Percentiles rank a stretch among this genome's conserved stretches.
These are phyloP conservation scores for Mycena sanguinolenta DNA, from an alignment of 768 basidiomycete species.

Conservation along the genomic window DNA sequence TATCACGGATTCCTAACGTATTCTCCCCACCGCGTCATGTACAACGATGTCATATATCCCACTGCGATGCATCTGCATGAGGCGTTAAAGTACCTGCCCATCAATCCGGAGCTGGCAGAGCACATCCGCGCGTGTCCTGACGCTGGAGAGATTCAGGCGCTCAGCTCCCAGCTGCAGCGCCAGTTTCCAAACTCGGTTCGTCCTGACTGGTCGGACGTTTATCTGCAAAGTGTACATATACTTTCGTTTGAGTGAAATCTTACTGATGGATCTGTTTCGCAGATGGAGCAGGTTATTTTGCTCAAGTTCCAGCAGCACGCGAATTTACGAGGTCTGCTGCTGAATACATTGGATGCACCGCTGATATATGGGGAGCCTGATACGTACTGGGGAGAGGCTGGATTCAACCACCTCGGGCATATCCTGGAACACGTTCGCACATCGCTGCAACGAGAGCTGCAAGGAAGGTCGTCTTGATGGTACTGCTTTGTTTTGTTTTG, in stretches of 20 bases:
- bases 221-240: slow-evolving; percentile 62
- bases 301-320: slow-evolving; percentile 82
- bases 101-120: slow-evolving; percentile 67
- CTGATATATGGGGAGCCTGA: slow-evolving; percentile 73
- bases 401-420: slow-evolving; percentile 30
- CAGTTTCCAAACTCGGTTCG: slow-evolving; percentile 52
- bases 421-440: slow-evolving; percentile 26
- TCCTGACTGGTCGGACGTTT: slow-evolving; percentile 70
- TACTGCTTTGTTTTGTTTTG: neutral
- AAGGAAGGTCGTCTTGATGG: neutral
- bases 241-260: neutral
- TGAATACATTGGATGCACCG: slow-evolving; percentile 63
- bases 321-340: slow-evolving; percentile 64
- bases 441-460: slow-evolving; percentile 12
- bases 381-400: slow-evolving; percentile 77
- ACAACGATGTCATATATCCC: slow-evolving; percentile 68
- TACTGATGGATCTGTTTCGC: slow-evolving; percentile 21
- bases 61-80: slow-evolving; percentile 84
- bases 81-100: slow-evolving; percentile 75
- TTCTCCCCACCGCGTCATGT: slow-evolving; percentile 73
- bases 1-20: slow-evolving; percentile 72
- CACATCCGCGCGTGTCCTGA: slow-evolving; percentile 59
- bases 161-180: slow-evolving; percentile 40
- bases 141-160: slow-evolving; percentile 53
- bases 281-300: slow-evolving; percentile 80